Evolutionary conservation across 306 rosid species (phyloP).

Genomic region (Purshia tridentata): DNA sequence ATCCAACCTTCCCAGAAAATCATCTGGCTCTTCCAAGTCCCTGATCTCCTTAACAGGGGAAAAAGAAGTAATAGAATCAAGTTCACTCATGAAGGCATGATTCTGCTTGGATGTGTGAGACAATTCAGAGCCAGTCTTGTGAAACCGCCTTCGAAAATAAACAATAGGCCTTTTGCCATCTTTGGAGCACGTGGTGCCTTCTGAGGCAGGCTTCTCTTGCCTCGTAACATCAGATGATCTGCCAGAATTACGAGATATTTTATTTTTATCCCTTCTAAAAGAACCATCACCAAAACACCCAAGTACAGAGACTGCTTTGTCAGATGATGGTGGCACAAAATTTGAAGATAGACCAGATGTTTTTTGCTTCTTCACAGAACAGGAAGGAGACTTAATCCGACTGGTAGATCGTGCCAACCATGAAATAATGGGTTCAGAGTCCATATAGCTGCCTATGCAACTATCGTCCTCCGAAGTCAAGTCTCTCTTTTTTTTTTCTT

Average conservation of each 20-base stretch:
- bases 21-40: conserved; percentile 32
- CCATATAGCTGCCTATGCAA: conserved; percentile 58
- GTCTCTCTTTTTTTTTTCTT: conserved; percentile 46
- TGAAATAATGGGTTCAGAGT: conserved; percentile 89
- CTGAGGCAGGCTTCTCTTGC: conserved; percentile 43
- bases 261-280: conserved; percentile 34
- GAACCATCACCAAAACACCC: conserved; percentile 32
- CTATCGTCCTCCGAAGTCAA: conserved; percentile 45
- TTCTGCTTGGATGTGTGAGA: conserved; percentile 32
- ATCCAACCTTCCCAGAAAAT: conserved; percentile 29
- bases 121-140: conserved; percentile 39
- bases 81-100: conserved; percentile 26
- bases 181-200: conserved; percentile 33
- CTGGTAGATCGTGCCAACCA: conserved; percentile 77
- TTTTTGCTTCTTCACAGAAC: conserved; percentile 68
- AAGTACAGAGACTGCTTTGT: conserved; percentile 36
- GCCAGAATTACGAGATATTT: conserved; percentile 39
- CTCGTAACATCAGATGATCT: conserved; percentile 39
- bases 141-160: conserved; percentile 71
- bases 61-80: conserved; percentile 34
- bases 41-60: conserved; percentile 24
- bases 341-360: conserved; percentile 40
- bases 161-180: conserved; percentile 71
- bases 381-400: conserved; percentile 56
- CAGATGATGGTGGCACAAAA: conserved; percentile 42